A percentile compares a stretch with the other conserved stretches of the same genome.
phyloP scores from a whole-genome alignment of 2,329 filamentous ascomycete species.

The Neurospora sp. region DNA sequence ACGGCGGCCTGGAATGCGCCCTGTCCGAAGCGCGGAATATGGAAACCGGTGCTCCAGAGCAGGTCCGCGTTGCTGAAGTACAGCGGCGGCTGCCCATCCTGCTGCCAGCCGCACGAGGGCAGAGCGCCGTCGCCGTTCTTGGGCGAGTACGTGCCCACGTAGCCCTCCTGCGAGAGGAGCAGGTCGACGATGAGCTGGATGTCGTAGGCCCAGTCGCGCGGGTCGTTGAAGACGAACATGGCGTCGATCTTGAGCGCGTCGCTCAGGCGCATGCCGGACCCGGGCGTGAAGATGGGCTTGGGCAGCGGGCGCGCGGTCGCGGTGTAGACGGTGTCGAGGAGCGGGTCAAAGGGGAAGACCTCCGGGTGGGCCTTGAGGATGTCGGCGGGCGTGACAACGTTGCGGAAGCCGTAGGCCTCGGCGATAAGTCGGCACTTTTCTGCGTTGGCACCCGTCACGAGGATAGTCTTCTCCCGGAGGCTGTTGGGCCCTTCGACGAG shows the following conservation, averaged over 20 bases:
- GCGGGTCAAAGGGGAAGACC: slow-evolving; percentile 79
- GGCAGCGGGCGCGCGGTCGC: slow-evolving; percentile 49
- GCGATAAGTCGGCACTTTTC: slow-evolving; percentile 64
- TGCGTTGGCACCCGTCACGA: slow-evolving; percentile 64
- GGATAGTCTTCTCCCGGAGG: slow-evolving; percentile 55
- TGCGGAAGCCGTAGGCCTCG: slow-evolving; percentile 60
- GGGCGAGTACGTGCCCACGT: slow-evolving; percentile 68
- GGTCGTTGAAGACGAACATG: slow-evolving; percentile 90
- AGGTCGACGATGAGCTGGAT: slow-evolving; percentile 76
- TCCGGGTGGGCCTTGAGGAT: slow-evolving; percentile 64
- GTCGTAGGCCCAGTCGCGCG: slow-evolving; percentile 91
- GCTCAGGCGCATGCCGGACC: slow-evolving; percentile 10
- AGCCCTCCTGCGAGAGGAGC: slow-evolving; percentile 67
- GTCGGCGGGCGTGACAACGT: slow-evolving; percentile 78
- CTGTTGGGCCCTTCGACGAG: slow-evolving; percentile 45
- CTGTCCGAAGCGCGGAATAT: slow-evolving; percentile 79
- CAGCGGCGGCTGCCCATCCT: slow-evolving; percentile 68
- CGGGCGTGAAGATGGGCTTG: slow-evolving; percentile 15
- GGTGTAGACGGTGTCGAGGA: slow-evolving; percentile 51
- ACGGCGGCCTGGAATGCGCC: slow-evolving; percentile 81
- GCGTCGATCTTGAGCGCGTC: slow-evolving; percentile 69
- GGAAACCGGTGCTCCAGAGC: slow-evolving; percentile 79
- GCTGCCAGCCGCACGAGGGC: slow-evolving; percentile 69
- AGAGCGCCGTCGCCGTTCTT: slow-evolving; percentile 58
- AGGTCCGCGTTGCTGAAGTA: slow-evolving; percentile 90